phyloP scores from a whole-genome alignment of 495 filamentous ascomycete genomes.

The Penicillium arizonense region DNA sequence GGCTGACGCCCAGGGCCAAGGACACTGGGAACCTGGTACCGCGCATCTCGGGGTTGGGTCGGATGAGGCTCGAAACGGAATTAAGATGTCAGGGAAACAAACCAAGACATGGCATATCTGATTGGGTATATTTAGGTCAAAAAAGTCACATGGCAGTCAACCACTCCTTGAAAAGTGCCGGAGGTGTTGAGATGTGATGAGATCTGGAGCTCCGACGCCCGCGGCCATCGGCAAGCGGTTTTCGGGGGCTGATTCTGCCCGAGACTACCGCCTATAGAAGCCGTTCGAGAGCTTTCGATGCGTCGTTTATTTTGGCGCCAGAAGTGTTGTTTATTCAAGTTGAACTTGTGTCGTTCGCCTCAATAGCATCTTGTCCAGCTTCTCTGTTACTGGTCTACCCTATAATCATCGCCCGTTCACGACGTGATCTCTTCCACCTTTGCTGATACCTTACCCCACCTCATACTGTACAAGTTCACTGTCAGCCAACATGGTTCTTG shows the following conservation, averaged over 20 bases:
- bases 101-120: constrained; percentile 37
- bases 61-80: constrained; percentile 16
- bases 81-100: constrained; percentile 23
- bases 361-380: background rate
- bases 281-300: constrained; percentile 38
- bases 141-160: constrained; percentile 12
- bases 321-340: background rate
- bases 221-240: constrained; percentile 17
- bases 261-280: constrained; percentile 37
- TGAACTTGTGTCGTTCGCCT: background rate
- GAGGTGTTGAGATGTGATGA: constrained; percentile 18
- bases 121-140: constrained; percentile 11
- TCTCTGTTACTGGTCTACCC: too few relatives aligned
- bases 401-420: too few relatives aligned
- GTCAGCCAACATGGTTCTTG: constrained; percentile 68
- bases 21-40: constrained; percentile 37
- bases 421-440: too few relatives aligned
- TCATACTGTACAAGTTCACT: constrained; percentile 4
- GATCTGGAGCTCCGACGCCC: constrained; percentile 12
- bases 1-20: constrained; percentile 32
- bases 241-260: constrained; percentile 28
- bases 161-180: constrained; percentile 7
- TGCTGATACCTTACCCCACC: constrained; percentile 23
- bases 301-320: constrained; percentile 7
- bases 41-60: constrained; percentile 38